These are phyloP conservation scores for Dipteronia sinensis DNA, from an alignment of 345 rosid genomes.

Conservation along the genomic window DNA sequence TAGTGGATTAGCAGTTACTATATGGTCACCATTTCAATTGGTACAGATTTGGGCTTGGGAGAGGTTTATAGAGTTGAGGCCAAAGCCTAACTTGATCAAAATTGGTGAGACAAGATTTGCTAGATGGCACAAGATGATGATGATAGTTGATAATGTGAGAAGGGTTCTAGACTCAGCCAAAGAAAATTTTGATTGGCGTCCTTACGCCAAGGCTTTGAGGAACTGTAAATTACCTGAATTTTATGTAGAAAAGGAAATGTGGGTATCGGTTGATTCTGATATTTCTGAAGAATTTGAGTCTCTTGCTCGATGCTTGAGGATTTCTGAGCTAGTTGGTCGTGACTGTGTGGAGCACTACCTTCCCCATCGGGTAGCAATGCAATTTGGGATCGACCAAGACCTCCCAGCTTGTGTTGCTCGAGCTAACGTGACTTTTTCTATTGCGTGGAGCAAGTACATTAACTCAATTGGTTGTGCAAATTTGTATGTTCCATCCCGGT, in stretches of 20 bases:
- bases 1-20: too few species aligned
- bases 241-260: background rate
- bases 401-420: conserved; percentile 13
- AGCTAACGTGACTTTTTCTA: background rate
- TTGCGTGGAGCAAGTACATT: conserved; percentile 1
- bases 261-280: background rate
- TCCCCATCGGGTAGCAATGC: conserved; percentile 16
- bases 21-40: too few species aligned
- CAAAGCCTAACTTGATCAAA: too few species aligned
- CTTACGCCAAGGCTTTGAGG: conserved; percentile 18
- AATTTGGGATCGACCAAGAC: conserved; percentile 16
- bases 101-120: too few species aligned
- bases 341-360: conserved; percentile 13
- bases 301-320: conserved; percentile 27
- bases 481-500: conserved; percentile 17
- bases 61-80: too few species aligned
- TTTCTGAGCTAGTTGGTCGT: conserved; percentile 20
- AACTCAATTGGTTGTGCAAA: conserved; percentile 10
- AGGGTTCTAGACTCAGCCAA: conserved; percentile 28
- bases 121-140: background rate
- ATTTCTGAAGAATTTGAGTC: conserved; percentile 16
- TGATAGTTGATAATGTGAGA: conserved; percentile 25
- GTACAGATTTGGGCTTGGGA: too few species aligned
- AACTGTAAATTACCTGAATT: background rate
- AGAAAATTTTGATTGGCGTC: conserved; percentile 34